Base-by-base conservation (phyloP, 345 rosid species). In the Acer campestre region DNA sequence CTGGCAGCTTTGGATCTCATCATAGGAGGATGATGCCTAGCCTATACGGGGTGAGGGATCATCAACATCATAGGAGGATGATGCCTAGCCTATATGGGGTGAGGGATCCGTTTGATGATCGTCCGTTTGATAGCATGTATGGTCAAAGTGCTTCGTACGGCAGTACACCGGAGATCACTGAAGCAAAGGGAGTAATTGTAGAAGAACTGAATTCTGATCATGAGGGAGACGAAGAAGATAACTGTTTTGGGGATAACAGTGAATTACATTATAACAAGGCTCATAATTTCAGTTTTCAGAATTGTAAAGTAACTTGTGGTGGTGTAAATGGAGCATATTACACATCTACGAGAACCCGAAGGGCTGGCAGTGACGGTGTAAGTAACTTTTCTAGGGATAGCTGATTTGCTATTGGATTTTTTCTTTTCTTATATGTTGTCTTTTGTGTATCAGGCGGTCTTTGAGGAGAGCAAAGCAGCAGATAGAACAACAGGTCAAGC, bases 391-490 rank as follows among this genome's bases (percentile, higher is more conserved):
- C n/a, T 25, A 13, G 6, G 10, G 23, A 58, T 13, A 31, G 10
- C 18, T 61, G 27, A 44, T 53, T 63, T 63, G n/a, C 61, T 46
- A 12, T 27, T 22, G n/a, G 8, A 53, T 27, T 40, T 58, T 38
- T 42, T 74, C 11, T 17, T 78, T 31, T 58, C 82, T 1, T 59
- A 0, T 35, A 70, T 16, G 22, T 44, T 67, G 51, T 75, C 23
- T 70, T 40, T 35, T 40, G 25, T 76, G 67, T 63, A 76, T 8
- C 83, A 95, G 99, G 85, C 81, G 35, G 78, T 90, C 79, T 59
- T 92, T 61, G 98, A 93, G 89, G 99, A 95, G 84, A 87, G 87
- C 85, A 91, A 82, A 81, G 94, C 92, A 81, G 98, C 99, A 2
- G 94, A 95, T 85, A 84, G 59, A 78, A 84, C 89, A 70, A 86